Base-by-base conservation (phyloP, 2,329 filamentous ascomycete genomes). In the Periglandula ipomoeae region DNA sequence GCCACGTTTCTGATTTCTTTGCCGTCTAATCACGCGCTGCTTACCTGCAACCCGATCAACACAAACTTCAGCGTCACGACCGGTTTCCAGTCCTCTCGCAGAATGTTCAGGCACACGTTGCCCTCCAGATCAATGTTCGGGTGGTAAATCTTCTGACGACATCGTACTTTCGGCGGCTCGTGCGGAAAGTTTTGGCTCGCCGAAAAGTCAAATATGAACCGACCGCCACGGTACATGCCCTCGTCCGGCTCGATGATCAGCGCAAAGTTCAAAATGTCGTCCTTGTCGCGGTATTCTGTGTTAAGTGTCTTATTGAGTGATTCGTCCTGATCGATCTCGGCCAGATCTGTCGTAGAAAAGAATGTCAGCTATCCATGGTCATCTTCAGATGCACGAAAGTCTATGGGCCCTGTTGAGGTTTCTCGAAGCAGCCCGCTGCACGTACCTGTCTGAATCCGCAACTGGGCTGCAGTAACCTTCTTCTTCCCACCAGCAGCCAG, bases 31-130 rank as follows among this genome's bases (percentile, higher is more conserved):
- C 30, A 30, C 8, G 15, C 26, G 9, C 20, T 7, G n/a, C 47
- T 45, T 70, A 88, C 85, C 79, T 90, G 88, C 64, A 98, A 71
- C 38, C 93, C 93, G 47, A 97, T 89, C 57, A 98, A 93, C 37
- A 97, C 89, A 15, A 93, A 90, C 64, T 97, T 96, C 65, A 98
- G 69, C 66, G 97, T 97, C 64, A 98, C 72, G 40, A 98, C 93
- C 0, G 93, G 93, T 75, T 97, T 98, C 93, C 93, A 98, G 72
- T 98, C 93, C 71, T 98, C 93, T 53, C 93, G 77, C 61, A 98
- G 70, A 60, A 98, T 98, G 67, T 98, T 98, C 62, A 98, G 71
- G 73, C 93, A 98, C 54, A 98, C 90, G 65, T 98, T 98, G 58
- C 93, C 93, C 65, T 97, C 89, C 37, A 95, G 78, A 63, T 98